Percentiles rank a stretch among this genome's conserved stretches.
phyloP scores from a whole-genome alignment of 23 red algal species.

The Gracilaria caudata region DNA sequence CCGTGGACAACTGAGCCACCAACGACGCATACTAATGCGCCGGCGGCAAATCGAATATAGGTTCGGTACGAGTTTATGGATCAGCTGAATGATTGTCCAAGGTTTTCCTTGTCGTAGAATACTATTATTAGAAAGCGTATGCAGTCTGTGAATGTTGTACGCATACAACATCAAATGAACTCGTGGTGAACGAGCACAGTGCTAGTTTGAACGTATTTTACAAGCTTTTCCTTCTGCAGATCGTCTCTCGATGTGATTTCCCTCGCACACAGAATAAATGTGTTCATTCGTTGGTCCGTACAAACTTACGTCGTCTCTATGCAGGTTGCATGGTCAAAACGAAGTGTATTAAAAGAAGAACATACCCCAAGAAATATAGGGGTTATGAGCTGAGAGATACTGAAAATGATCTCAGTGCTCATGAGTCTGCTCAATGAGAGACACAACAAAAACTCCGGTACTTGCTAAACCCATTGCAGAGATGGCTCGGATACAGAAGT shows the following conservation, averaged over 20 bases:
- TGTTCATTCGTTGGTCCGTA: too few relatives aligned
- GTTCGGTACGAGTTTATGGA: background rate
- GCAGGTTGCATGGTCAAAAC: too few relatives aligned
- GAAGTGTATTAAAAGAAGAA: too few relatives aligned
- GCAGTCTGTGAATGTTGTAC: too few relatives aligned
- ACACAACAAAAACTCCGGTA: constrained; percentile 30
- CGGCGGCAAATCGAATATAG: background rate
- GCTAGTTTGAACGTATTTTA: background rate
- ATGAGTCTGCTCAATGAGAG: constrained; percentile 54
- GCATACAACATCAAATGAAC: background rate
- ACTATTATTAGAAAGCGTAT: background rate
- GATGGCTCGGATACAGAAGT: background rate
- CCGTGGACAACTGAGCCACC: constrained; percentile 11
- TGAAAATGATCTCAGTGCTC: constrained; percentile 20
- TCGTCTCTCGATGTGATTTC: too few relatives aligned
- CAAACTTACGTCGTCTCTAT: too few relatives aligned
- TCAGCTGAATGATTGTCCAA: background rate
- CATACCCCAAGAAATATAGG: too few relatives aligned
- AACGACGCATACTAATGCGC: constrained; percentile 16
- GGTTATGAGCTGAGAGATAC: too few relatives aligned
- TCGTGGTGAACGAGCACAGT: too few relatives aligned
- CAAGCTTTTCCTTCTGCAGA: background rate
- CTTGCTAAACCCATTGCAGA: background rate
- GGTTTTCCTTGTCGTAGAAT: too few relatives aligned
- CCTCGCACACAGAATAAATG: too few relatives aligned